Evolutionary conservation across 495 filamentous ascomycete genomes (phyloP), one percentile per base, ranked within the genome.

Genomic region (Penicillium lagena): DNA sequence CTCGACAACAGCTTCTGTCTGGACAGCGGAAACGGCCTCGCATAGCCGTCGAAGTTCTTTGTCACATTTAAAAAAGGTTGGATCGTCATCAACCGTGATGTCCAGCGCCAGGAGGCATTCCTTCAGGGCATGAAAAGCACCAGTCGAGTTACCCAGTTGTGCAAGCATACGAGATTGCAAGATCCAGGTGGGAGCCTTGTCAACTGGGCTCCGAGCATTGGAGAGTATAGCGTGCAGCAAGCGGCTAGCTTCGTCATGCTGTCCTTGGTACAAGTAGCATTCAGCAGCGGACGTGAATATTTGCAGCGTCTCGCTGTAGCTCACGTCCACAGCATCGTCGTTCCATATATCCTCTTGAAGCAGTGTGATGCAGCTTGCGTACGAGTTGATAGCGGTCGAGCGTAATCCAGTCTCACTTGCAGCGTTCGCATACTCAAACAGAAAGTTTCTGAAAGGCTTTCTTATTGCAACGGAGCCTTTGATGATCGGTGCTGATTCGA

Each of bases 151-250:
- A 37, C 42, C 42, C 34, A 44, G 9, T 31, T 44, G 42, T 17
- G 34, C 34, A 44, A 44, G 42, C 42, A 44, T 44, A 5, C 42
- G 42, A 37, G 34, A 44, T 11, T 37, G 42, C 35, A 44, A 37
- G 17, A 44, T 44, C 42, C 42, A 44, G 33, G 42, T 30, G 17
- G 42, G 42, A 15, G 42, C 42, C 17, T 44, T 37, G 33, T 44
- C 42, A n/a, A 44, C 42, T 44, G 42, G 42, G 14, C 33, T 44
- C 5, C 42, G 42, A 30, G 42, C 42, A 37, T 37, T 44, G n/a
- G 42, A 37, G 22, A 44, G 34, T 7, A 44, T 44, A 12, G 34
- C 8, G 2, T 44, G 7, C 42, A 44, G 17, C 12, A 44, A 37
- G 27, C 28, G 42, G 15, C 27, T 30, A 30, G 42, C 42, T 44